Evolutionary conservation across 78 protist species (phyloP), one percentile per base, ranked within the genome.

Genomic region (Polysphondylium violaceum): DNA sequence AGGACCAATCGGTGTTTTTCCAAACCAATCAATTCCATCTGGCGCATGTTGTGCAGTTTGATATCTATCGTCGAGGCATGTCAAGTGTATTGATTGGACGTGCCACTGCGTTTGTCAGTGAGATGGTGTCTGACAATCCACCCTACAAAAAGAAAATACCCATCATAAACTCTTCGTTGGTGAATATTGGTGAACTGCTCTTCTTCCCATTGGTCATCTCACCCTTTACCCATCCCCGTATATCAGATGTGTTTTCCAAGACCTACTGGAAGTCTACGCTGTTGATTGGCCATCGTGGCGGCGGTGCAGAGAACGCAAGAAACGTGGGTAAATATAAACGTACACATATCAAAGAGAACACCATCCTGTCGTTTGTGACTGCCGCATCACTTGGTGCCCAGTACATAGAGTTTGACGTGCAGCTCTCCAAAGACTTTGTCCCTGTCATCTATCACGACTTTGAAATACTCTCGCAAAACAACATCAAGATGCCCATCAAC

Each of bases 401-500:
- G 27, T 88, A 87, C 50, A 75, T 94, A n/a, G 94, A 88, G 58
- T 86, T 86, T 31, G 97, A 95, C 56, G 97, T 95, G 4, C 97
- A 95, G 65, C 27, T 87, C 44, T 87, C 97, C 1, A 5, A 61
- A 11, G 97, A 95, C 56, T 27, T 40, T 31, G 83, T 60, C 17
- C 93, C 94, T 14, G 68, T 95, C 23, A 95, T 95, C 51, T 85
- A 74, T 41, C 97, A 95, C 89, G 93, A 95, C 59, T 85, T 69
- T 50, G 86, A 78, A 59, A 68, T 93, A 14, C n/a, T 12, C 0
- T 27, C 65, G n/a, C 16, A 14, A 40, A 44, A 47, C 29, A 61
- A 36, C 16, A 56, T 83, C n/a, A 83, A 83, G 56, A 51, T 83
- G 19, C 91, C 91, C 11, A 51, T 83, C 25, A 83, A 83, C 43